Evolutionary conservation across 2,329 filamentous ascomycete genomes (phyloP).

Genomic region (Xylaria sp.): DNA sequence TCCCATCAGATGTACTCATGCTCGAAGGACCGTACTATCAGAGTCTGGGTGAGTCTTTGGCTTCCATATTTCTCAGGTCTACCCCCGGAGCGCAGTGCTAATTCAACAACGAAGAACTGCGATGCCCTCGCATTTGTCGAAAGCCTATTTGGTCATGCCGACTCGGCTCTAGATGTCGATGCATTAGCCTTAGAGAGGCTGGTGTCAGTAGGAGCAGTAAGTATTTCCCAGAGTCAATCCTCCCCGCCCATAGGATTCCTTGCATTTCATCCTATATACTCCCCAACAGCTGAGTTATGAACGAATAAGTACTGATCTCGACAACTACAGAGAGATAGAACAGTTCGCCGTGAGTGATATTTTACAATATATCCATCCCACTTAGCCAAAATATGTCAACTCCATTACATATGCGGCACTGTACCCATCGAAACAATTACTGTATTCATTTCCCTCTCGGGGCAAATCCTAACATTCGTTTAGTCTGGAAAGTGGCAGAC

Average conservation of each 20-base stretch:
- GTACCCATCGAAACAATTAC: neutral
- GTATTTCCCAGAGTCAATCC: neutral
- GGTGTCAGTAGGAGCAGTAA: constrained; percentile 80
- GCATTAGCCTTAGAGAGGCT: constrained; percentile 88
- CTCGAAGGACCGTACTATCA: constrained; percentile 91
- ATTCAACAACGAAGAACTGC: constrained; percentile 61
- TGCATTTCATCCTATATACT: neutral
- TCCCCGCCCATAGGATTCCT: neutral
- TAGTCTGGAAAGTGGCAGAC: constrained; percentile 92
- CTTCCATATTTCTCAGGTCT: neutral
- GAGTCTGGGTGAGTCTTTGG: constrained; percentile 73
- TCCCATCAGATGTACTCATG: constrained; percentile 94
- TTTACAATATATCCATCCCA: neutral
- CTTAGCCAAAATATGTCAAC: neutral
- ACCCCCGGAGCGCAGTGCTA: constrained; percentile 4
- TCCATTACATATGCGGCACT: neutral
- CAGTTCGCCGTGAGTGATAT: constrained; percentile 67
- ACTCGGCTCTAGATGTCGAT: constrained; percentile 85
- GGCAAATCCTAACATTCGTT: constrained; percentile 8
- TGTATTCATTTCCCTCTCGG: neutral
- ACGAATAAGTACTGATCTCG: constrained; percentile 13
- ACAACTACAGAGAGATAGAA: constrained; percentile 74
- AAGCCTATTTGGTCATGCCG: constrained; percentile 95
- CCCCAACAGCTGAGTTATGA: neutral
- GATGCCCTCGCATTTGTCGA: constrained; percentile 90